phyloP scores from a whole-genome alignment of 2,329 filamentous ascomycete genomes.

The Exophiala spinifera region DNA sequence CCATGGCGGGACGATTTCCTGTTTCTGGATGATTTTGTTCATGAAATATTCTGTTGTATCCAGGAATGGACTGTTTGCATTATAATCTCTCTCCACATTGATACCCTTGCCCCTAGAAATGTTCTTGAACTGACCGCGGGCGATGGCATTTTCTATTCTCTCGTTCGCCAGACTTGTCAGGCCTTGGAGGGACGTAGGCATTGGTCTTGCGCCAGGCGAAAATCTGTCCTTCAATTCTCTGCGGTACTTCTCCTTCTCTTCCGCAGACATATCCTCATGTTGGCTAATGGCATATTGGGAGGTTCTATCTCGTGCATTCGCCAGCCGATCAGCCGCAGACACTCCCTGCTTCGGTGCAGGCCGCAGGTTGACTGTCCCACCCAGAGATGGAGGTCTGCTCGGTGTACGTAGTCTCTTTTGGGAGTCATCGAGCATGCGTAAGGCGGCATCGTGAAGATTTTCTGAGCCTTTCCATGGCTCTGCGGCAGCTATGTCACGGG shows the following conservation, averaged over 20 bases:
- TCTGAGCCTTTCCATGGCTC: constrained; percentile 78
- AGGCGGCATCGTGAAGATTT: constrained; percentile 66
- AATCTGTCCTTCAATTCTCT: constrained; percentile 80
- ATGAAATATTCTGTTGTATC: constrained; percentile 97
- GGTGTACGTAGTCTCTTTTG: constrained; percentile 54
- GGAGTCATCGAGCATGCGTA: constrained; percentile 72
- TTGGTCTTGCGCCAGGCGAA: constrained; percentile 63
- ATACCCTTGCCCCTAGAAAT: constrained; percentile 75
- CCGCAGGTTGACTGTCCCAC: constrained; percentile 43
- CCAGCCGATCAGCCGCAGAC: constrained; percentile 52
- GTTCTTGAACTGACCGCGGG: constrained; percentile 82
- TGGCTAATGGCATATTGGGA: constrained; percentile 54
- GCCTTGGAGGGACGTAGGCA: constrained; percentile 75
- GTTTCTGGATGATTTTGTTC: constrained; percentile 97
- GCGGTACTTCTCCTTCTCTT: constrained; percentile 69
- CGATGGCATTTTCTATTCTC: constrained; percentile 89
- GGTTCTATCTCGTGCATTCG: constrained; percentile 58
- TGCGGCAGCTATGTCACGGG: constrained; percentile 64
- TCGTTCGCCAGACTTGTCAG: constrained; percentile 83
- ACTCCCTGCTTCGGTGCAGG: constrained; percentile 43
- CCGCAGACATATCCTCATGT: constrained; percentile 58
- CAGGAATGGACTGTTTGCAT: constrained; percentile 82
- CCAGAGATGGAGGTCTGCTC: constrained; percentile 37
- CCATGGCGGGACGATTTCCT: constrained; percentile 95
- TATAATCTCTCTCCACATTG: constrained; percentile 67